Evolutionary conservation across 345 rosid genomes (phyloP).

Genomic region (Boechera retrofracta): DNA sequence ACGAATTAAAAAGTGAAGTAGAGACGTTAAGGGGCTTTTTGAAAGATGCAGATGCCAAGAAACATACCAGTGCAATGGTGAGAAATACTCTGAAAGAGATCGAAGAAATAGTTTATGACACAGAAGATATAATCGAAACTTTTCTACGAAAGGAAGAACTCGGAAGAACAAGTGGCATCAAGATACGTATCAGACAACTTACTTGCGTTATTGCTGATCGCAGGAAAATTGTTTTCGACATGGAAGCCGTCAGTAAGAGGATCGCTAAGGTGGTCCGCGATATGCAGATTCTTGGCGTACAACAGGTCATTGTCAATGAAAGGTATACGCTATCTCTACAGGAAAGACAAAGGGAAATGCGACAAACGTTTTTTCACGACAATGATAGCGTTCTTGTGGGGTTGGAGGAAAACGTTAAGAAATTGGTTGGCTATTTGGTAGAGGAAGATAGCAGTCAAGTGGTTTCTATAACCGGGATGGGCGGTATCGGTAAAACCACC

Average conservation of each 20-base stretch:
- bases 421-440: constrained; percentile 38
- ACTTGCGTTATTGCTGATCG: too few relatives aligned
- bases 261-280: not conserved
- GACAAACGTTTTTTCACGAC: constrained; percentile 23
- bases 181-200: too few relatives aligned
- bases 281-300: constrained; percentile 21
- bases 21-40: too few relatives aligned
- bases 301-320: not conserved
- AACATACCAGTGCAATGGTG: not conserved
- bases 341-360: not conserved
- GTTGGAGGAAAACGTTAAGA: constrained; percentile 30
- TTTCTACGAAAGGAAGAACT: constrained; percentile 25
- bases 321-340: not conserved
- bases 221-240: too few relatives aligned
- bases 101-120: constrained; percentile 27
- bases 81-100: not conserved
- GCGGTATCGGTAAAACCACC: constrained; percentile 63
- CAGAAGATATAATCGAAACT: constrained; percentile 39
- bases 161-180: not conserved
- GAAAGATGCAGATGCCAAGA: too few relatives aligned
- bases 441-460: constrained; percentile 26
- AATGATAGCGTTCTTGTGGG: constrained; percentile 45
- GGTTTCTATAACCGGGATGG: constrained; percentile 57
- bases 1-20: not conserved
- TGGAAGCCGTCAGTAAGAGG: too few relatives aligned